Evolutionary conservation across 805 yeast genomes (phyloP).

Genomic region (Wickerhamomyces mucosus): DNA sequence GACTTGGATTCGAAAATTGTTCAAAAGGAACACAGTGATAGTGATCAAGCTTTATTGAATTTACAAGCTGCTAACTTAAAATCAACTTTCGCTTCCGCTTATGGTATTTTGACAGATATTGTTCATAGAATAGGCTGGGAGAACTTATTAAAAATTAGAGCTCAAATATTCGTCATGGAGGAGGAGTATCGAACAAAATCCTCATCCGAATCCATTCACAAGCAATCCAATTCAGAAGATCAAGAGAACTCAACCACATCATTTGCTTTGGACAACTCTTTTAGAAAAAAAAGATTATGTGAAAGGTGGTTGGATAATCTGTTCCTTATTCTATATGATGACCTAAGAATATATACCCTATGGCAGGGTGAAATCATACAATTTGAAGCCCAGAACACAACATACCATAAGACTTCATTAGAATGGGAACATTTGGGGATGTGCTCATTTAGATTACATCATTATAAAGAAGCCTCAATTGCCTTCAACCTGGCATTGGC

Average conservation of each 20-base stretch:
- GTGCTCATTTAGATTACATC: conserved; percentile 78
- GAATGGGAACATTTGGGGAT: conserved; percentile 93
- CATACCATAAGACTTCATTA: conserved; percentile 63
- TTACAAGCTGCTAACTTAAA: conserved; percentile 64
- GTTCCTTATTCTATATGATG: conserved; percentile 63
- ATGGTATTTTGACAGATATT: conserved; percentile 52
- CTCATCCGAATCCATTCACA: conserved; percentile 6
- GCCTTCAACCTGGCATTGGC: conserved; percentile 71
- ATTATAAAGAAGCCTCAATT: conserved; percentile 74
- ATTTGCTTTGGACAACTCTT: conserved; percentile 25
- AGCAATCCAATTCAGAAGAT: conserved; percentile 1
- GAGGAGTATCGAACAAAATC: conserved; percentile 41
- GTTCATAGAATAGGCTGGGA: conserved; percentile 73
- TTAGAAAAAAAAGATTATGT: conserved; percentile 57
- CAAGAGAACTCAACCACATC: conserved; percentile 1
- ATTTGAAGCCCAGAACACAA: conserved; percentile 79
- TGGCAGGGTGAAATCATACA: conserved; percentile 92
- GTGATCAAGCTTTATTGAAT: conserved; percentile 51
- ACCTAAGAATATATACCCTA: conserved; percentile 72
- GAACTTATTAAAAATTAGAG: conserved; percentile 44
- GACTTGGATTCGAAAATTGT: conserved; percentile 58
- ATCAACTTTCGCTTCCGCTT: conserved; percentile 46
- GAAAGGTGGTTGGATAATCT: conserved; percentile 68
- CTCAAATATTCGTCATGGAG: conserved; percentile 60
- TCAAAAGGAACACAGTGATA: conserved; percentile 51